Base-by-base conservation (phyloP, 768 basidiomycete genomes). In the Paxillus rubicundulus region DNA sequence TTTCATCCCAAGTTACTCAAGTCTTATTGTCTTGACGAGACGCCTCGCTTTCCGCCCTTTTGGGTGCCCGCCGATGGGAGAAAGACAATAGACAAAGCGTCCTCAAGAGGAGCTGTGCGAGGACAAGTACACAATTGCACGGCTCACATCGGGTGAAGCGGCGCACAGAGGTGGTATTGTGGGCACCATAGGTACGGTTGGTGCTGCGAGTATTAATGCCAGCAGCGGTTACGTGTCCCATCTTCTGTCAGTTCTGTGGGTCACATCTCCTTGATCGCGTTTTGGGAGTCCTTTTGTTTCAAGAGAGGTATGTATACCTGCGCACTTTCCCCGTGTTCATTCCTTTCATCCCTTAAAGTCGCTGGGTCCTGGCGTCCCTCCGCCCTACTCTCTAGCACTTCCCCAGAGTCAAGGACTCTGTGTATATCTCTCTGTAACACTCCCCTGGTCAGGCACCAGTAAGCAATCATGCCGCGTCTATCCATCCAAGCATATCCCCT, bases 391-490 rank as follows among this genome's bases (percentile, higher is more conserved):
- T 39, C 14, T n/a, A 53, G 7, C 24, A 24, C 27, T 6, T 17
- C 37, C 42, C 28, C 41, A 17, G 27, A 28, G 32, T 28, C 43
- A 4, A 21, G 21, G 33, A 47, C 4, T 42, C 52, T 47, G 40
- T 47, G 21, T 47, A 18, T 33, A 18, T 45, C 27, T 38, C 9
- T 24, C 24, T 6, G 24, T 24, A 24, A 48, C 40, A 24, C 5
- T n/a, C 24, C 27, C 34, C 33, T 65, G 66, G 65, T 65, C 66
- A 58, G 66, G 66, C 33, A 67, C 65, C 67, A 61, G 50, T 46
- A 30, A 36, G n/a, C 47, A 38, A 10, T 45, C 36, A 32, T 33
- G 17, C 13, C 39, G 1, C 45, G n/a, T 45, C 14, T 32, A 27
- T 36, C 32, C 16, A 16, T 43, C 18, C 33, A 51, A n/a, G 43